A percentile compares a stretch with the other conserved stretches of the same genome.
These are phyloP conservation scores for Dicorynia guianensis DNA, from an alignment of 306 rosid species.

Conservation along the genomic window DNA sequence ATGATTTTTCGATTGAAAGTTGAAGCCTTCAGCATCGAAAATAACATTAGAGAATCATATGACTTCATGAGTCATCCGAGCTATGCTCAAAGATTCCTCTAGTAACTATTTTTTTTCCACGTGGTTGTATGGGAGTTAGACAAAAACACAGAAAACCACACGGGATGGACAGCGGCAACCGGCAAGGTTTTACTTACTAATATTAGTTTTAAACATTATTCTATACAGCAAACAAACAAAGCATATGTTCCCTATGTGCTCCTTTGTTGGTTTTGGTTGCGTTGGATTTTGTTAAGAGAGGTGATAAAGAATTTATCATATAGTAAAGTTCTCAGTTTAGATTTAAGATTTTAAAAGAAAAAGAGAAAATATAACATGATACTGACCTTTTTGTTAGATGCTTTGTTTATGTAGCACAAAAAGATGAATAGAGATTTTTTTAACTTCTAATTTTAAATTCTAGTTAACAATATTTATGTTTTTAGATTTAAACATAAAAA, in stretches of 20 bases:
- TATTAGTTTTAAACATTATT: background rate
- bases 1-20: too few species aligned
- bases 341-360: too few species aligned
- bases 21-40: too few species aligned
- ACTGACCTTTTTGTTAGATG: too few species aligned
- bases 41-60: background rate
- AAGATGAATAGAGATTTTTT: too few species aligned
- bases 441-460: too few species aligned
- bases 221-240: background rate
- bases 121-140: conserved; percentile 7
- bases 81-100: background rate
- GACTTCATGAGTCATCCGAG: background rate
- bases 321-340: too few species aligned
- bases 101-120: background rate
- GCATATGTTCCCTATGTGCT: conserved; percentile 36
- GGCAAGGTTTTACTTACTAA: conserved; percentile 25
- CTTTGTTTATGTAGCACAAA: background rate
- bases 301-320: too few species aligned
- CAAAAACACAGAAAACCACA: conserved; percentile 20
- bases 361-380: too few species aligned
- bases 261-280: background rate
- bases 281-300: too few species aligned
- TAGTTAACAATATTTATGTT: too few species aligned
- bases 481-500: too few species aligned
- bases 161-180: conserved; percentile 41